Evolutionary conservation across 2,329 filamentous ascomycete species (phyloP).

Genomic region (Apiospora aurea): DNA sequence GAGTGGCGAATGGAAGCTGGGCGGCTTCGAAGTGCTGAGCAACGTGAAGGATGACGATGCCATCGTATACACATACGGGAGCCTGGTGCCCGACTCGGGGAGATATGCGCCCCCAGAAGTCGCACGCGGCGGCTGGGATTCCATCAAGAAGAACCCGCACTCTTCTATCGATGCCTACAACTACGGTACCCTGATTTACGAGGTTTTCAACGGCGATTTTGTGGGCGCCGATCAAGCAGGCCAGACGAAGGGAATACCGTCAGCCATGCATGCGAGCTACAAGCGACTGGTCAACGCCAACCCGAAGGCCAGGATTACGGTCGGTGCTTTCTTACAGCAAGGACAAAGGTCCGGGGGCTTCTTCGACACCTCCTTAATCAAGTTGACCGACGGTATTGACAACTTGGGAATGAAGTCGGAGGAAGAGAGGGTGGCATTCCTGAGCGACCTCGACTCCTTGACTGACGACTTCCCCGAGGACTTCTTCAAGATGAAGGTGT

Average conservation of each 20-base stretch:
- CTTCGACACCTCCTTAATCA: slow-evolving; percentile 92
- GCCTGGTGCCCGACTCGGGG: slow-evolving; percentile 82
- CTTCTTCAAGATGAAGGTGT: slow-evolving; percentile 96
- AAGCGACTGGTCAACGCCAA: slow-evolving; percentile 88
- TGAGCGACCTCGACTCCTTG: slow-evolving; percentile 85
- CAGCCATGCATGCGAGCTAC: slow-evolving; percentile 89
- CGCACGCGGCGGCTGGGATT: slow-evolving; percentile 86
- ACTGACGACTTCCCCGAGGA: slow-evolving; percentile 96
- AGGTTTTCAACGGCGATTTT: slow-evolving; percentile 90
- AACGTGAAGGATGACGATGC: slow-evolving; percentile 96
- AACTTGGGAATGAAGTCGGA: slow-evolving; percentile 89
- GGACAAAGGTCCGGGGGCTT: slow-evolving; percentile 83
- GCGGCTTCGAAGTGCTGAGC: slow-evolving; percentile 91
- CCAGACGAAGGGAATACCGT: slow-evolving; percentile 85
- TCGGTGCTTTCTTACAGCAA: slow-evolving; percentile 88
- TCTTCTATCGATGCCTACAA: slow-evolving; percentile 87
- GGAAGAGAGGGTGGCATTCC: slow-evolving; percentile 82
- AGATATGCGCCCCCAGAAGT: slow-evolving; percentile 90
- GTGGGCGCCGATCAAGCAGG: slow-evolving; percentile 78
- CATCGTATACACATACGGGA: slow-evolving; percentile 91
- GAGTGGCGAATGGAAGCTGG: slow-evolving; percentile 97
- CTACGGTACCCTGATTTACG: slow-evolving; percentile 83
- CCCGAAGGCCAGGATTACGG: slow-evolving; percentile 85
- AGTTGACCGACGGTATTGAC: slow-evolving; percentile 90
- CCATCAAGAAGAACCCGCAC: slow-evolving; percentile 82